Evolutionary conservation across 208 protist genomes (phyloP).

Genomic region (Leishmania amazonensis): DNA sequence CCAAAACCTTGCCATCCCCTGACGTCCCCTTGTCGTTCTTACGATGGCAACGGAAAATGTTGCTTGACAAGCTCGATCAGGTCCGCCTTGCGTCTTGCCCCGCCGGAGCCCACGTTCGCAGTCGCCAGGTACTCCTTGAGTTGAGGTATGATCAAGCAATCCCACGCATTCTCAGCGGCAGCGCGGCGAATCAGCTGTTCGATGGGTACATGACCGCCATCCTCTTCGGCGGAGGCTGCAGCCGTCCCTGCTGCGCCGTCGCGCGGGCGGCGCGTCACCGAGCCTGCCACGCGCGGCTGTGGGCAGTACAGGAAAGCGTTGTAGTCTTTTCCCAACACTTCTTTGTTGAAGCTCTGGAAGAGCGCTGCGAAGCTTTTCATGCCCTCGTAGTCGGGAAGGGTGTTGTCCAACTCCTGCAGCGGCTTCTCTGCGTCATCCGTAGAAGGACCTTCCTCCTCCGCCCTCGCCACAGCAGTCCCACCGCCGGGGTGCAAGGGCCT

Average conservation of each 20-base stretch:
- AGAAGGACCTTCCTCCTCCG: neutral
- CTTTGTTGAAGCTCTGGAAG: slow-evolving; percentile 56
- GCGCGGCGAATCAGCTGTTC: slow-evolving; percentile 27
- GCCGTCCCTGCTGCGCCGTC: slow-evolving; percentile 6
- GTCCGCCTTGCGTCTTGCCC: slow-evolving; percentile 18
- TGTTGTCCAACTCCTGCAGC: slow-evolving; percentile 28
- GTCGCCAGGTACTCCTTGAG: slow-evolving; percentile 47
- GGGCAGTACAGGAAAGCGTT: slow-evolving; percentile 45
- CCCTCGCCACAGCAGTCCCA: neutral
- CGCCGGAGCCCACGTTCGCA: slow-evolving; percentile 10
- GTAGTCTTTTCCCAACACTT: slow-evolving; percentile 55
- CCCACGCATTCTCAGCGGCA: slow-evolving; percentile 37
- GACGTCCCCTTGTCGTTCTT: neutral
- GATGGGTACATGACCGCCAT: slow-evolving; percentile 11
- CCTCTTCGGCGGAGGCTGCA: slow-evolving; percentile 1
- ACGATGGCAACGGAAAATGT: slow-evolving; percentile 3
- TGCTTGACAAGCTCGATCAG: slow-evolving; percentile 6
- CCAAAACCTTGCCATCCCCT: neutral
- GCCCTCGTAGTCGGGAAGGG: slow-evolving; percentile 51
- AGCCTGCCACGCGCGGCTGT: neutral
- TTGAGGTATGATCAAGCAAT: slow-evolving; percentile 39
- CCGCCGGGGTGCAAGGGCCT: neutral
- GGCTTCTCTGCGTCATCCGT: neutral
- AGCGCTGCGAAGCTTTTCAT: slow-evolving; percentile 40
- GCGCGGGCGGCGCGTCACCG: neutral